phyloP scores from a whole-genome alignment of 2,329 filamentous ascomycete species.

The Alternaria gansuensis region DNA sequence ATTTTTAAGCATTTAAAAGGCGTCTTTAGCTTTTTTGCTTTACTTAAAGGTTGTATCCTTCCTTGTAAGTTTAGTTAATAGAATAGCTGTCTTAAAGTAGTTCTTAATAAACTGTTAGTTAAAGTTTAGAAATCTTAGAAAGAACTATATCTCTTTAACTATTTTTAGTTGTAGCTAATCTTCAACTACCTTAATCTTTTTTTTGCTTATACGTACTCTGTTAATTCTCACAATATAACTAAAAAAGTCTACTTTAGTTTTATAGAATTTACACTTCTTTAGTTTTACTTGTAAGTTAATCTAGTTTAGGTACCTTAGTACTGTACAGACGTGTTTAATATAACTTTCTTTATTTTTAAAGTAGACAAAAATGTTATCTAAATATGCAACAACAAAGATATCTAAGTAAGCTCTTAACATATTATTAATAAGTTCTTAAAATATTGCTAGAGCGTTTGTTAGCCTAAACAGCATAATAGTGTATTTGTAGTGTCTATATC shows the following conservation, averaged over 20 bases:
- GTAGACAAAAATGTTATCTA: not conserved
- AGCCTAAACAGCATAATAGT: no score
- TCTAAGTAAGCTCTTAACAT: conserved; percentile 3
- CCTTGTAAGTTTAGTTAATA: conserved; percentile 13
- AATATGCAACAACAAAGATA: not conserved
- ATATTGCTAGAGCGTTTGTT: no score
- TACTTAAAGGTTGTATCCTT: not conserved
- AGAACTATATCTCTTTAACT: conserved; percentile 31
- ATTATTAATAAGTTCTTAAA: no score
- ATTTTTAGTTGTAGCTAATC: conserved; percentile 32
- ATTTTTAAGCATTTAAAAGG: conserved; percentile 24
- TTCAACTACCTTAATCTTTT: conserved; percentile 22
- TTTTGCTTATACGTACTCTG: conserved; percentile 9
- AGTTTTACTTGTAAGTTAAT: conserved; percentile 2
- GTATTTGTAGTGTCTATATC: no score
- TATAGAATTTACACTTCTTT: conserved; percentile 3
- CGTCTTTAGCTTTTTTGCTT: not conserved
- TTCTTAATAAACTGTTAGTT: conserved; percentile 43
- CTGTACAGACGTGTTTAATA: not conserved
- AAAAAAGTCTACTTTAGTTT: conserved; percentile 17
- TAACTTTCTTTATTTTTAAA: not conserved
- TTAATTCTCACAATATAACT: conserved; percentile 5
- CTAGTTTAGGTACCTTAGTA: not conserved
- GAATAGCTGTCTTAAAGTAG: conserved; percentile 8
- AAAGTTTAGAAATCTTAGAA: conserved; percentile 48